phyloP scores from a whole-genome alignment of 2,329 filamentous ascomycete species.

The Zasmidium cellare region DNA sequence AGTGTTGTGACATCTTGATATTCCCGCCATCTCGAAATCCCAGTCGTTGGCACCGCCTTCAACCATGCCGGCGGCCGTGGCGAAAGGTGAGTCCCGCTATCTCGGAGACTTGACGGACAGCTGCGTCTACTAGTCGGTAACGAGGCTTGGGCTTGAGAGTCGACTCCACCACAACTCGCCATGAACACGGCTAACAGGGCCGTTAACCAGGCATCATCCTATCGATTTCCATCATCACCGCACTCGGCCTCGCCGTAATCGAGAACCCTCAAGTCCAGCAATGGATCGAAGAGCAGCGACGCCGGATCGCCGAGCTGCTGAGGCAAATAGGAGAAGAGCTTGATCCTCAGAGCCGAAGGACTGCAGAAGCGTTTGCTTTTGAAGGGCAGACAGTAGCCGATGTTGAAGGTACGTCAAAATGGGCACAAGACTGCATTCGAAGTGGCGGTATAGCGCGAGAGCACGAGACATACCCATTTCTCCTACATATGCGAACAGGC shows the following conservation, averaged over 20 bases:
- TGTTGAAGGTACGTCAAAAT: slow-evolving; percentile 18
- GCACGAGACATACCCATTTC: no score
- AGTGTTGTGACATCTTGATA: neutral
- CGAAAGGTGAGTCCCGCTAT: slow-evolving; percentile 5
- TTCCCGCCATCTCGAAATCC: neutral
- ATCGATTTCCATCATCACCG: slow-evolving; percentile 61
- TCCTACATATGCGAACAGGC: no score
- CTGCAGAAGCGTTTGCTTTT: slow-evolving; percentile 39
- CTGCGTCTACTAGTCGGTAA: neutral
- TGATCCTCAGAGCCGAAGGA: slow-evolving; percentile 44
- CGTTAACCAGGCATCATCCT: slow-evolving; percentile 58
- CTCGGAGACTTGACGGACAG: neutral
- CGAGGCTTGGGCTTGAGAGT: neutral
- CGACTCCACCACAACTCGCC: neutral
- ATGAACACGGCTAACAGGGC: neutral
- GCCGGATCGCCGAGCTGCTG: slow-evolving; percentile 60
- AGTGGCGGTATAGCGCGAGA: no score
- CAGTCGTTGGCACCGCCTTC: neutral
- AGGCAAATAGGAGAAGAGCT: slow-evolving; percentile 62
- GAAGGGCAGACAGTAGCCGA: slow-evolving; percentile 35
- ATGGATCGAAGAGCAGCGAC: slow-evolving; percentile 63
- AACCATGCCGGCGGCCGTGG: slow-evolving; percentile 7
- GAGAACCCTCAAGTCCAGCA: slow-evolving; percentile 63
- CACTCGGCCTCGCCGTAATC: slow-evolving; percentile 63
- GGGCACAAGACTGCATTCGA: neutral